phyloP scores from a whole-genome alignment of 1,284 basidiomycete species.

The Termitomyces sp. region DNA sequence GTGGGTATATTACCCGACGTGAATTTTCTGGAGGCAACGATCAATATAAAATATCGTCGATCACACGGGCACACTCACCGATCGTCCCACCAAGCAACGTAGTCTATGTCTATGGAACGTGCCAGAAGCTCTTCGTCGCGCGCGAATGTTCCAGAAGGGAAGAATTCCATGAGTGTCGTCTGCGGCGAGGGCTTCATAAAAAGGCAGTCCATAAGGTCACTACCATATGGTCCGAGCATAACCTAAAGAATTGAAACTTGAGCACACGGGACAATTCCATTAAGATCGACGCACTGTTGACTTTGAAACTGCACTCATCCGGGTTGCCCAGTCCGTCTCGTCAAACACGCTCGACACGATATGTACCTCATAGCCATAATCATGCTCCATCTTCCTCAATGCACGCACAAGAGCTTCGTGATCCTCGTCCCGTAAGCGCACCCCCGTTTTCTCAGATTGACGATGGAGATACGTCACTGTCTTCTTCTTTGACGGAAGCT shows the following conservation, averaged over 20 bases:
- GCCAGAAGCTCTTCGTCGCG: constrained; percentile 64
- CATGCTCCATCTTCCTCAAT: constrained; percentile 47
- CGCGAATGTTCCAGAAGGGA: constrained; percentile 68
- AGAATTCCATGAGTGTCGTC: constrained; percentile 75
- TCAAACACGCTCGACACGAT: constrained; percentile 53
- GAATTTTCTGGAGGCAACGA: constrained; percentile 15
- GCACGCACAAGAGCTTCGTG: constrained; percentile 48
- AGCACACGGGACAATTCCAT: constrained; percentile 2
- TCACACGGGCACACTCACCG: constrained; percentile 32
- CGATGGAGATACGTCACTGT: constrained; percentile 67
- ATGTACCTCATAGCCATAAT: constrained; percentile 63
- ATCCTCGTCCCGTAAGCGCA: constrained; percentile 38
- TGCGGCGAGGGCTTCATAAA: constrained; percentile 62
- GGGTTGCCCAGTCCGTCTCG: constrained; percentile 48
- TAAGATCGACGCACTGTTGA: constrained; percentile 55
- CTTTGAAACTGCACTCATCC: constrained; percentile 62
- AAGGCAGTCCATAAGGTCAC: constrained; percentile 65
- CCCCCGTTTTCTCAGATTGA: constrained; percentile 38
- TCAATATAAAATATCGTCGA: not conserved
- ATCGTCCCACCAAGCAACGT: constrained; percentile 69
- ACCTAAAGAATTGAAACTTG: constrained; percentile 37
- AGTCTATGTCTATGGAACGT: constrained; percentile 62
- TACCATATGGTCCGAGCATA: constrained; percentile 68
- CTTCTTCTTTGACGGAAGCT: constrained; percentile 29
- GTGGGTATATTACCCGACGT: constrained; percentile 24